Evolutionary conservation across 345 rosid species (phyloP), one percentile per base, ranked within the genome.

Genomic region (Mangifera indica): DNA sequence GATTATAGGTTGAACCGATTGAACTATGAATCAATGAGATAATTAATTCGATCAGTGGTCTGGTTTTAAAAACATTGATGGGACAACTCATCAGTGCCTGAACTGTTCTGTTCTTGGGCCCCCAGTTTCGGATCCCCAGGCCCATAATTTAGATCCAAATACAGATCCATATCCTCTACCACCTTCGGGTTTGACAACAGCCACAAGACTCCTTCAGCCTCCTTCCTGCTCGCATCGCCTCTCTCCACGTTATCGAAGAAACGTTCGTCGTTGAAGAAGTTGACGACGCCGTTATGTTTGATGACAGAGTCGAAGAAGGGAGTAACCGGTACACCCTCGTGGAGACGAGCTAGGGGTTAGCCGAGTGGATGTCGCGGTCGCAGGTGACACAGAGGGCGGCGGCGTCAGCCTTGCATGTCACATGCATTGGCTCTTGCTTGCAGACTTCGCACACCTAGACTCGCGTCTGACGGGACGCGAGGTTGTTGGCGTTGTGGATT

Each of bases 341-440:
- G 99, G 25, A 97, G 89, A 46, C 86, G 82, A 21, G 99, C 97
- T 46, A 95, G 0, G 96, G 98, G 72, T 96, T 96, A 5, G 96
- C 99, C 0, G 98, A 89, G 89, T 96, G 99, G 81, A 96, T 96
- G 73, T 96, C 98, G 0, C 88, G 92, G 89, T 96, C 99, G 72
- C 99, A 96, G 65, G 93, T 80, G 81, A 85, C 77, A 81, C 99
- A 96, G 63, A 96, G 92, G 15, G 99, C 89, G 20, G 99, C 99
- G 0, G 99, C 98, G 73, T 96, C 99, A 0, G 98, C 99, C 77
- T 90, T 89, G 86, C 99, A 96, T 62, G 97, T 96, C 76, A 96
- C 94, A 74, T 91, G 86, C 2, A 98, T 97, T 0, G 99, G 99
- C 0, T 94, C 97, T 71, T 96, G 99, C 85, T 96, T 98, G 66